Percentiles rank a stretch among this genome's conserved stretches.
Conservation (phyloP, 176 grass and related monocot genomes). For the Pharus latifolius region DNA sequence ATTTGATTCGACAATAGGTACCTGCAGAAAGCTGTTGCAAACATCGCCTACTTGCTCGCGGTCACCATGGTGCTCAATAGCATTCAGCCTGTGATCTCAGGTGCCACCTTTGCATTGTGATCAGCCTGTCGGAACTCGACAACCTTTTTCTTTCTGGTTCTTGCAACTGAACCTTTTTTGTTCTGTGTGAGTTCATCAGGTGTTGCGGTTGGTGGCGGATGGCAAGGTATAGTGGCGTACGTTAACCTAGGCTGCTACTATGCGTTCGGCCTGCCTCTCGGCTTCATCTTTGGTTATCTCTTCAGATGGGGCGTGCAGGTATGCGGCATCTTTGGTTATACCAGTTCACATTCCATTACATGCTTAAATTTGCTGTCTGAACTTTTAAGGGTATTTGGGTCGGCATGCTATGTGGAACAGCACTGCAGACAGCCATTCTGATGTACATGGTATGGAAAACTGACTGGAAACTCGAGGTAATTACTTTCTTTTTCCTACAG, state of each 20-base stretch:
- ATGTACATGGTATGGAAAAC: conserved; percentile 51
- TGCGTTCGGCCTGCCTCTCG: conserved; percentile 64
- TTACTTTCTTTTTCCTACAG: no score
- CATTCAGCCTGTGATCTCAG: conserved; percentile 83
- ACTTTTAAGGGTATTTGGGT: conserved; percentile 60
- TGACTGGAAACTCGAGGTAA: conserved; percentile 64
- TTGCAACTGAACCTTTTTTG: not conserved
- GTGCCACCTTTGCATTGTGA: not conserved
- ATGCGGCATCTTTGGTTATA: not conserved
- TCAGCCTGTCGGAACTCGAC: no score
- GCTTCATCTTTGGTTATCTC: conserved; percentile 65
- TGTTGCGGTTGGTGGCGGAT: conserved; percentile 67
- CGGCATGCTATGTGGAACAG: conserved; percentile 63
- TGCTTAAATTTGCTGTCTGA: not conserved
- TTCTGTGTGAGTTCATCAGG: conserved; percentile 1
- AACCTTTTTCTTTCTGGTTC: not conserved
- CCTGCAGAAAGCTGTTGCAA: conserved; percentile 56
- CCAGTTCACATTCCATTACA: not conserved
- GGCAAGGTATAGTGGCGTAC: conserved; percentile 76
- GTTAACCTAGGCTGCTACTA: conserved; percentile 86
- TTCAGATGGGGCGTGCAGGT: conserved; percentile 56
- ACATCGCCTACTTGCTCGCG: conserved; percentile 46
- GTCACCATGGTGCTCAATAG: conserved; percentile 94
- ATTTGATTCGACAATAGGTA: conserved; percentile 20
- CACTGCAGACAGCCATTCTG: conserved; percentile 55